Base-by-base conservation (phyloP, 1,284 basidiomycete species). In the Boletus semigastroideus region DNA sequence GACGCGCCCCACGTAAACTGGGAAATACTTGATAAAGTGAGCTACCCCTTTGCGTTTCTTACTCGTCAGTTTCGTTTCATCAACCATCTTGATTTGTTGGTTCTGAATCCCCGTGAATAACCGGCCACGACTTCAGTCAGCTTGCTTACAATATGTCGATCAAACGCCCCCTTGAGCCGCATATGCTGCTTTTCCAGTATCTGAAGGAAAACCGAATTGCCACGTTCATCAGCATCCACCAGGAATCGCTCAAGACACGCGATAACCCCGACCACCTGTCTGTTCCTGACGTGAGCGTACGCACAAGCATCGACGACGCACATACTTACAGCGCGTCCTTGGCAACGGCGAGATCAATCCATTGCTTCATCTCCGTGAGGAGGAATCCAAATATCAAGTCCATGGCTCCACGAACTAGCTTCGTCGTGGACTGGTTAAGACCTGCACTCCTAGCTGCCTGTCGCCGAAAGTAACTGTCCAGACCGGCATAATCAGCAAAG, bases 301-400 rank as follows among this genome's bases (percentile, higher is more conserved):
- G 5, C 38, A 20, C 25, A n/a, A 12, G 10, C 16, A 19, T 28
- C 34, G n/a, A 22, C 34, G 20, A 19, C 47, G 38, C 20, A 25
- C 28, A 22, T 20, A 76, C 90, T 71, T 67, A 94, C 94, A 94
- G 76, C 52, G 73, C 78, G 66, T 97, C 94, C 61, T 82, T 86
- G 30, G 80, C 77, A 42, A 95, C 67, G 1, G 90, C 88, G 16
- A 72, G 78, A 59, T 98, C 94, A 13, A 94, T 76, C 88, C 93
- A 98, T 9, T 77, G 71, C 70, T 92, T 93, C 54, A 97, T 61
- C 66, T 97, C 94, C 2, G 78, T 76, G 5, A 89, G 86, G 17
- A 99, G 72, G 72, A 96, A 98, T 9, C 94, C 92, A 69, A 98
- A 99, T 53, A 98, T 94, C 44, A 97, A 74, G 59, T 98, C 95